Evolutionary conservation across 306 rosid species (phyloP), one percentile per base, ranked within the genome.

Genomic region (Citrullus colocynthis): DNA sequence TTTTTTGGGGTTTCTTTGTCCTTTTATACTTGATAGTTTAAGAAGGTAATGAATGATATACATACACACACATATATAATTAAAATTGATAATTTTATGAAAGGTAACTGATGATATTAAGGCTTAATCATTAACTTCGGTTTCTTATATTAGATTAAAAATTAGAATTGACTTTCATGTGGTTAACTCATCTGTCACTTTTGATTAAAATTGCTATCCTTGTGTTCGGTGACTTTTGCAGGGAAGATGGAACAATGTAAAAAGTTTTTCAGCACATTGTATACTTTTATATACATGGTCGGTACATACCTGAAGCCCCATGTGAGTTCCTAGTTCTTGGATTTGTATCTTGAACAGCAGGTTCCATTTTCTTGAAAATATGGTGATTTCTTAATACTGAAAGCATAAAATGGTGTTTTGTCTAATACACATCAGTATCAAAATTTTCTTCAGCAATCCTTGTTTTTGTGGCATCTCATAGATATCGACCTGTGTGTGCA

Each of bases 281-380:
- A 95, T 82, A 78, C 87, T 77, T 95, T 90, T 80, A 79, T 90
- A 24, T 95, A 95, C 88, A 59, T 88, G 39, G 77, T 95, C 8
- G 97, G 96, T 85, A 90, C 98, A 80, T 95, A 89, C 83, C 41
- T 89, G 83, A 95, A 95, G 89, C 96, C 98, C 67, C 86, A 95
- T 86, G 97, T 92, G 80, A 90, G 98, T 87, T 60, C 42, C 63
- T 54, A 74, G 12, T 12, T 42, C 21, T 82, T 66, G 44, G 64
- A 32, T 45, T 45, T 49, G 54, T 61, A 54, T 70, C 72, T 44
- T 45, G 80, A 52, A 18, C 75, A n/a, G 14, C 69, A 21, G 57
- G 45, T 54, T 45, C 83, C 32, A 13, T 32, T 71, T 79, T 77
- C 24, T 57, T 42, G 17, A 7, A 18, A 59, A 28, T 58, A 45